These are phyloP conservation scores for Seminavis robusta DNA, from an alignment of 108 stramenopile species.

Conservation along the genomic window DNA sequence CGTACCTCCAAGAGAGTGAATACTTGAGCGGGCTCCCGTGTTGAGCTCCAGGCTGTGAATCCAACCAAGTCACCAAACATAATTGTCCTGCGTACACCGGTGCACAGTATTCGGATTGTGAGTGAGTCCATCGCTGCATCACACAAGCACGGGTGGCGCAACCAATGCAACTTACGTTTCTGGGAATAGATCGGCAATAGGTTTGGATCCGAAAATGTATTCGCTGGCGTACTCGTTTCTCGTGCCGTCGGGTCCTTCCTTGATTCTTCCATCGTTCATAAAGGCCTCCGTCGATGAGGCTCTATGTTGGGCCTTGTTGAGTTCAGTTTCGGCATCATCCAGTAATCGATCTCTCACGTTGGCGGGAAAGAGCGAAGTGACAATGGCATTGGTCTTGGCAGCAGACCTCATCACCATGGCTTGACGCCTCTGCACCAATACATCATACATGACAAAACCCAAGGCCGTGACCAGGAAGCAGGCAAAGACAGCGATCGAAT, in stretches of 20 bases:
- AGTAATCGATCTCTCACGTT: slow-evolving; percentile 28
- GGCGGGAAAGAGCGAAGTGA: slow-evolving; percentile 26
- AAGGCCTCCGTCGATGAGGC: no score
- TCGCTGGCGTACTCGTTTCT: no score
- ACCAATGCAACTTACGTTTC: no score
- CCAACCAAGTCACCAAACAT: slow-evolving; percentile 3
- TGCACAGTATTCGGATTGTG: background rate
- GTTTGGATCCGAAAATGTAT: no score
- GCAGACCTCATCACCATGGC: slow-evolving; percentile 9
- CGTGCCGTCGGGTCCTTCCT: no score
- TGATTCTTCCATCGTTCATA: no score
- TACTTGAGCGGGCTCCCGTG: slow-evolving; percentile 26
- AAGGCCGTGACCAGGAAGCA: slow-evolving; percentile 2
- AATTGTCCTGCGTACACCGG: no score
- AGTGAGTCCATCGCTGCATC: background rate
- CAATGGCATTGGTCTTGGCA: slow-evolving; percentile 14
- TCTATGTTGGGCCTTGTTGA: no score
- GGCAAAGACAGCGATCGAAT: background rate
- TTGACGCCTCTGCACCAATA: slow-evolving; percentile 14
- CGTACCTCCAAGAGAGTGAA: slow-evolving; percentile 30
- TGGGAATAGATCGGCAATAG: no score
- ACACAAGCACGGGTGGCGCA: no score
- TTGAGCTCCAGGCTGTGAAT: slow-evolving; percentile 10
- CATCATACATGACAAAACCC: slow-evolving; percentile 19
- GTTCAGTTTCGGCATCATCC: background rate